A percentile compares a stretch with the other conserved stretches of the same genome.
These are phyloP conservation scores for Cystofilobasidium bisporidii DNA, from an alignment of 768 basidiomycete genomes.

Conservation along the genomic window DNA sequence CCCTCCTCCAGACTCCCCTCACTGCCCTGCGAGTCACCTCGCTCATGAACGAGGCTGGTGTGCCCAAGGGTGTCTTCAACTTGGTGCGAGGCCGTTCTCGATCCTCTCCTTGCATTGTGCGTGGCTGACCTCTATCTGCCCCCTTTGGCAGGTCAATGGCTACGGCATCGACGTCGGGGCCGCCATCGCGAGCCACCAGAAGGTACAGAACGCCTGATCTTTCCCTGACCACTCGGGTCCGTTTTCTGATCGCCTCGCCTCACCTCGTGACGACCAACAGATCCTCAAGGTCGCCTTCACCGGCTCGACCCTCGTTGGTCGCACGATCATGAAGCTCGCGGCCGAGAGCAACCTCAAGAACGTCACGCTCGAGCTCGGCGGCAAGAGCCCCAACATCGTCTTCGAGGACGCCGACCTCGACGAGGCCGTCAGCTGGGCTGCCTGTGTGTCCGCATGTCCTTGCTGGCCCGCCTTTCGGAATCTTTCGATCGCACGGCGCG, in stretches of 20 bases:
- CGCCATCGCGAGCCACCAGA: slow-evolving; percentile 27
- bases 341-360: slow-evolving; percentile 33
- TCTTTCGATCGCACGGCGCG: background rate
- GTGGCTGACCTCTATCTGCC: slow-evolving; percentile 11
- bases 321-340: slow-evolving; percentile 31
- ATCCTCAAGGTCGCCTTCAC: slow-evolving; percentile 36
- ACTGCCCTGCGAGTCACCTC: slow-evolving; percentile 28
- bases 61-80: slow-evolving; percentile 33
- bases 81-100: slow-evolving; percentile 6
- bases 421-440: slow-evolving; percentile 21
- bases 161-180: slow-evolving; percentile 28
- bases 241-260: no score
- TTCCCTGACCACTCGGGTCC: background rate
- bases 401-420: slow-evolving; percentile 29
- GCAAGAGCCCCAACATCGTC: slow-evolving; percentile 18
- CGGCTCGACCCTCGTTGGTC: slow-evolving; percentile 29
- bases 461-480: no score
- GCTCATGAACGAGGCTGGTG: slow-evolving; percentile 24
- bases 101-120: slow-evolving; percentile 2
- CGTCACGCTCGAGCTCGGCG: slow-evolving; percentile 34
- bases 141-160: slow-evolving; percentile 28
- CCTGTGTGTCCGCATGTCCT: slow-evolving; percentile 6
- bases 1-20: slow-evolving; percentile 27
- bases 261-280: slow-evolving; percentile 25
- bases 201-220: background rate